These are phyloP conservation scores for Paraurostyla sp. DNA, from an alignment of 73 alveolate species.

Conservation along the genomic window DNA sequence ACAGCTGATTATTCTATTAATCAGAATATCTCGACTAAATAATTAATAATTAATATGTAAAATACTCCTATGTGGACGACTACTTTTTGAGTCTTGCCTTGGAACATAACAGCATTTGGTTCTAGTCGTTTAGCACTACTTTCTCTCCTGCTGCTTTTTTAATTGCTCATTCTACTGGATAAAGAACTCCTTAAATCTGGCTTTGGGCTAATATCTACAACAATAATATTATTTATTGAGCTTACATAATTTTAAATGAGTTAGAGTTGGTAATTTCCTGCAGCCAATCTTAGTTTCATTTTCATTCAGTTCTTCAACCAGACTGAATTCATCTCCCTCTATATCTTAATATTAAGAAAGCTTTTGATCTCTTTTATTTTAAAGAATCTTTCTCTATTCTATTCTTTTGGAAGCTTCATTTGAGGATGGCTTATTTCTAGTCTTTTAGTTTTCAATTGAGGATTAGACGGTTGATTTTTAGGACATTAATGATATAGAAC, in stretches of 20 bases:
- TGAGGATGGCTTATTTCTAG: background rate
- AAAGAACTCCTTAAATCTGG: slow-evolving; percentile 1
- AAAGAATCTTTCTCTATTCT: background rate
- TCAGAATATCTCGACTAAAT: slow-evolving; percentile 24
- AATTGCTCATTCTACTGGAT: background rate
- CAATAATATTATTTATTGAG: background rate
- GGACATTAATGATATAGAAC: background rate
- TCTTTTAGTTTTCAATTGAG: background rate
- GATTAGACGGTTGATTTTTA: background rate
- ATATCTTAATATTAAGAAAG: too few species aligned
- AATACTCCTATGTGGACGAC: slow-evolving; percentile 13
- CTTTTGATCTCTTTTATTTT: too few species aligned
- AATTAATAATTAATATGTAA: background rate
- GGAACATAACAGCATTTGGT: background rate
- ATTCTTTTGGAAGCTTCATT: too few species aligned
- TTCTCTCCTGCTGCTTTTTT: slow-evolving; percentile 12
- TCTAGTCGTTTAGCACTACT: background rate
- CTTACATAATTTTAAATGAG: background rate
- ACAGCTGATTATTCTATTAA: background rate
- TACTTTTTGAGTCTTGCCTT: background rate
- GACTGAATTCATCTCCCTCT: slow-evolving; percentile 29
- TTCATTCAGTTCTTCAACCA: background rate
- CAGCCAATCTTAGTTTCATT: background rate
- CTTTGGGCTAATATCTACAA: slow-evolving; percentile 43
- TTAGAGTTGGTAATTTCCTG: slow-evolving; percentile 13